phyloP scores from a whole-genome alignment of 2,329 filamentous ascomycete species.

The Talaromyces rugulosus region DNA sequence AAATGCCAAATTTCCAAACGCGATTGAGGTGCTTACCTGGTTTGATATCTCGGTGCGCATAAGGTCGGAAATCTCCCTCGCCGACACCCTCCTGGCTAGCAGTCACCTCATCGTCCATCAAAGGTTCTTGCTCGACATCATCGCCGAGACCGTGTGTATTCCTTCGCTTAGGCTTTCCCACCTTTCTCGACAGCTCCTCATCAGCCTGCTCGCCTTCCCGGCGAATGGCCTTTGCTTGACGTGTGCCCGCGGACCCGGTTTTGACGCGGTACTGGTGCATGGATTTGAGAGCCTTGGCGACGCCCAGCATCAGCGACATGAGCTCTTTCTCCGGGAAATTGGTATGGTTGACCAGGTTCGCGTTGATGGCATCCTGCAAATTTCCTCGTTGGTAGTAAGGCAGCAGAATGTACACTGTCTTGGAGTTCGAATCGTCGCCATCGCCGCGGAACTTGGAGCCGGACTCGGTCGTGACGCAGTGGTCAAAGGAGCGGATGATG shows the following conservation, averaged over 20 bases:
- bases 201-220: constrained; percentile 55
- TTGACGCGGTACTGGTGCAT: constrained; percentile 85
- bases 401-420: constrained; percentile 94
- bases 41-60: constrained; percentile 95
- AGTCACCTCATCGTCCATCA: constrained; percentile 75
- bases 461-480: constrained; percentile 72
- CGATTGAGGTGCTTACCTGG: constrained; percentile 59
- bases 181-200: constrained; percentile 34
- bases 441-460: constrained; percentile 52
- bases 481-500: constrained; percentile 83
- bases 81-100: constrained; percentile 63
- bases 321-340: constrained; percentile 81
- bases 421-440: constrained; percentile 60
- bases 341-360: constrained; percentile 93
- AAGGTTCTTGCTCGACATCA: constrained; percentile 72
- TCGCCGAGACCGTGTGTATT: constrained; percentile 46
- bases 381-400: constrained; percentile 96
- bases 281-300: constrained; percentile 78
- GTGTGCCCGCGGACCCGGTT: constrained; percentile 50
- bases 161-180: constrained; percentile 35
- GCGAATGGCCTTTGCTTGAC: constrained; percentile 53
- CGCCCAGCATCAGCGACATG: constrained; percentile 86
- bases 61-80: constrained; percentile 69
- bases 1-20: neutral
- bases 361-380: constrained; percentile 96